These are phyloP conservation scores for Plectosphaerella plurivora DNA, from an alignment of 2,329 filamentous ascomycete genomes.

Conservation along the genomic window DNA sequence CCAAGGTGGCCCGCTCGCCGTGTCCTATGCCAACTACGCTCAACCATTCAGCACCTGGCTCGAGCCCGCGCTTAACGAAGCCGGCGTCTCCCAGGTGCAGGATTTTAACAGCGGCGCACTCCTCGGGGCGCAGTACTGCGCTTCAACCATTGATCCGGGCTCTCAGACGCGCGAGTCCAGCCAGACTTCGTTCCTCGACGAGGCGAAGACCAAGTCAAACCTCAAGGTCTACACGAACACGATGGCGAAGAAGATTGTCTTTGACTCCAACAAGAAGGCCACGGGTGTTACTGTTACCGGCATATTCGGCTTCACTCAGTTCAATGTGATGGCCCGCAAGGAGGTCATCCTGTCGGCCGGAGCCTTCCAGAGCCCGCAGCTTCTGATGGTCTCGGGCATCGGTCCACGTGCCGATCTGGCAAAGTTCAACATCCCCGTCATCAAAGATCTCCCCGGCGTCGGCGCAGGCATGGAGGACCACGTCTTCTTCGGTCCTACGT, in stretches of 20 bases:
- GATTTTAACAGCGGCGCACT: constrained; percentile 37
- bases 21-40: constrained; percentile 19
- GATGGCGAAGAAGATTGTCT: constrained; percentile 39
- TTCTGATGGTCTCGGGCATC: constrained; percentile 41
- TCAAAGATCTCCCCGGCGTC: constrained; percentile 63
- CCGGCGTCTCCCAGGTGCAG: constrained; percentile 28
- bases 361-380: constrained; percentile 32
- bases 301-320: neutral
- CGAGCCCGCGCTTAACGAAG: constrained; percentile 26
- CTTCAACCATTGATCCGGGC: constrained; percentile 23
- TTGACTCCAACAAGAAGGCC: constrained; percentile 31
- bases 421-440: constrained; percentile 31
- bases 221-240: constrained; percentile 35
- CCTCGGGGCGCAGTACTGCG: constrained; percentile 21
- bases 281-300: constrained; percentile 30
- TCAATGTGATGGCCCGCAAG: constrained; percentile 12
- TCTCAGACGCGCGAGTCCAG: constrained; percentile 25
- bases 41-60: constrained; percentile 17
- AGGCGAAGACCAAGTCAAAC: constrained; percentile 18
- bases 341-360: constrained; percentile 41
- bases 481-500: constrained; percentile 6
- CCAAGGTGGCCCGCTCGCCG: constrained; percentile 17
- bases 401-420: constrained; percentile 29
- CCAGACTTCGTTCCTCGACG: constrained; percentile 28
- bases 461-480: constrained; percentile 69